These are phyloP conservation scores for Daldinia caldariorum DNA, from an alignment of 495 filamentous ascomycete species.

Conservation along the genomic window DNA sequence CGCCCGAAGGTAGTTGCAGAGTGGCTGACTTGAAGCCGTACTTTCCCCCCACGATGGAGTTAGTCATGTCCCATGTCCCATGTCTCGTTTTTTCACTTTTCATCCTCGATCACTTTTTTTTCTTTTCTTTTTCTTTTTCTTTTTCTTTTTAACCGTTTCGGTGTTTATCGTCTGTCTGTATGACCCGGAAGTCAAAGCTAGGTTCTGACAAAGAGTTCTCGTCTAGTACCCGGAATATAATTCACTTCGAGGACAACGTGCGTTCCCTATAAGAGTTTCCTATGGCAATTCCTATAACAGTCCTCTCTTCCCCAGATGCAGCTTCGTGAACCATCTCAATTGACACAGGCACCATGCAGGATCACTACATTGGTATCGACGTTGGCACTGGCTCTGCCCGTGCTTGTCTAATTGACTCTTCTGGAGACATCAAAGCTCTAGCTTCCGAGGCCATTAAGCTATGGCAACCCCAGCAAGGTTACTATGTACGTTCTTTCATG, in stretches of 20 bases:
- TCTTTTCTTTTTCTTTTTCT: too few species aligned
- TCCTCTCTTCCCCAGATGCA: background rate
- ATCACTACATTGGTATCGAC: conserved; percentile 89
- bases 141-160: conserved; percentile 5
- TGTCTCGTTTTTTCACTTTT: background rate
- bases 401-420: conserved; percentile 90
- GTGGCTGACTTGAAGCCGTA: conserved; percentile 31
- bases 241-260: conserved; percentile 42
- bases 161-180: conserved; percentile 24
- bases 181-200: conserved; percentile 22
- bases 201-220: conserved; percentile 28
- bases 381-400: conserved; percentile 95
- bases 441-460: conserved; percentile 91
- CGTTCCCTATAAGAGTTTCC: conserved; percentile 18
- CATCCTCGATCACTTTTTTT: background rate
- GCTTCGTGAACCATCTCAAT: conserved; percentile 26
- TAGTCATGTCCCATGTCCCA: conserved; percentile 28
- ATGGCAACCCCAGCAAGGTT: conserved; percentile 90
- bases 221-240: conserved; percentile 42
- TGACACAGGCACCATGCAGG: conserved; percentile 45
- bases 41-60: conserved; percentile 42
- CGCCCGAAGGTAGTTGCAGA: background rate
- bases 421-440: conserved; percentile 91
- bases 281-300: background rate
- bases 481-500: conserved; percentile 69